Conservation (phyloP, 148 eudicot species). For the Rhododendron griersonianum region DNA sequence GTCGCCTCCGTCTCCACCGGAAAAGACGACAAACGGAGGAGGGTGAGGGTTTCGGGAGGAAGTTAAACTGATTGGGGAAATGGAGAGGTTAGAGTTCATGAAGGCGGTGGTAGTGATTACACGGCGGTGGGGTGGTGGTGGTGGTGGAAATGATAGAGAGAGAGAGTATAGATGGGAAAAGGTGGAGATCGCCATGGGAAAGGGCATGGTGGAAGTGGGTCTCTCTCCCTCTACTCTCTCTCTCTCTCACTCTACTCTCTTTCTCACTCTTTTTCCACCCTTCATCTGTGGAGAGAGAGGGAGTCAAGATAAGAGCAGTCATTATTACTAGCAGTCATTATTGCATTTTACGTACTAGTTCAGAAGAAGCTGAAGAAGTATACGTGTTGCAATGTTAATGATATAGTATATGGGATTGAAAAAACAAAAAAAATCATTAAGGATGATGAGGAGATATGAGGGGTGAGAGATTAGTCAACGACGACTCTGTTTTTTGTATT, state of each 20-base stretch:
- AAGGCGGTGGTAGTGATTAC: not conserved
- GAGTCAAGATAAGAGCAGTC: too few species aligned
- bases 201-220: not conserved
- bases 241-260: not conserved
- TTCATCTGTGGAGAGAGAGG: too few species aligned
- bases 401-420: too few species aligned
- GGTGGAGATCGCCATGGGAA: conserved; percentile 22
- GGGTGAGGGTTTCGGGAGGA: conserved; percentile 17
- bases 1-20: conserved; percentile 21
- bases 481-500: too few species aligned
- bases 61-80: conserved; percentile 9
- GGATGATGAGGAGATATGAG: too few species aligned
- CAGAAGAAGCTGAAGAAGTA: too few species aligned
- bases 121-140: not conserved
- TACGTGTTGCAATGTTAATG: too few species aligned
- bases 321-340: too few species aligned
- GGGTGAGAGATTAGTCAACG: too few species aligned
- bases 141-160: not conserved
- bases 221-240: not conserved
- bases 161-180: not conserved
- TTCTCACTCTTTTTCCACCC: too few species aligned
- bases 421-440: too few species aligned
- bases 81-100: conserved; percentile 6
- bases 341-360: too few species aligned
- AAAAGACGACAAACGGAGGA: conserved; percentile 12